Conservation (phyloP, 2,329 filamentous ascomycete species). For the Ophiostoma sp. region DNA sequence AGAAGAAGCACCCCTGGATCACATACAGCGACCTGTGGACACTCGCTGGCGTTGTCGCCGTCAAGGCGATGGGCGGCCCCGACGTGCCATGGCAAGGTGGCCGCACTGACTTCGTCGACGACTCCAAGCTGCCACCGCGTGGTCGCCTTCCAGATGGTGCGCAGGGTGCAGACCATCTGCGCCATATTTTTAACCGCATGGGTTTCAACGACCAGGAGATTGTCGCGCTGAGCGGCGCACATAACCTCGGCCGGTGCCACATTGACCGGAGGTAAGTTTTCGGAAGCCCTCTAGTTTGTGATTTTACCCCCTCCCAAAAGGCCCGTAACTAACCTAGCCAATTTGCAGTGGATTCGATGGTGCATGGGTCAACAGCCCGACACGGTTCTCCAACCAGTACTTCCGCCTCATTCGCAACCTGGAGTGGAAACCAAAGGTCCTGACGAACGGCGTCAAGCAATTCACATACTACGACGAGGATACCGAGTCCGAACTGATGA, state of each 20-base stretch:
- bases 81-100: constrained; percentile 82
- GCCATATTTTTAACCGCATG: constrained; percentile 92
- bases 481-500: constrained; percentile 88
- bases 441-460: constrained; percentile 80
- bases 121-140: constrained; percentile 41
- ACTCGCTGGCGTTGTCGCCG: constrained; percentile 72
- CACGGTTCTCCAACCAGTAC: constrained; percentile 89
- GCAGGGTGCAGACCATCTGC: constrained; percentile 74
- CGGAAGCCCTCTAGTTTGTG: neutral
- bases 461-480: constrained; percentile 58
- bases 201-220: constrained; percentile 97
- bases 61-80: constrained; percentile 94
- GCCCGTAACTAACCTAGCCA: neutral
- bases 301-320: neutral
- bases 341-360: constrained; percentile 68
- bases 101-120: constrained; percentile 53
- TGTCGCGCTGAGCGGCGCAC: constrained; percentile 78
- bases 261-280: constrained; percentile 55
- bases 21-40: constrained; percentile 96
- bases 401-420: constrained; percentile 42
- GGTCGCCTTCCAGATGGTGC: constrained; percentile 69
- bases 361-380: constrained; percentile 87
- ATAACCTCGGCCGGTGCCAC: constrained; percentile 84
- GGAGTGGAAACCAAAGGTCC: constrained; percentile 48
- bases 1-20: constrained; percentile 91